These are phyloP conservation scores for Cornus controversa DNA, from an alignment of 148 eudicot genomes.

Conservation along the genomic window DNA sequence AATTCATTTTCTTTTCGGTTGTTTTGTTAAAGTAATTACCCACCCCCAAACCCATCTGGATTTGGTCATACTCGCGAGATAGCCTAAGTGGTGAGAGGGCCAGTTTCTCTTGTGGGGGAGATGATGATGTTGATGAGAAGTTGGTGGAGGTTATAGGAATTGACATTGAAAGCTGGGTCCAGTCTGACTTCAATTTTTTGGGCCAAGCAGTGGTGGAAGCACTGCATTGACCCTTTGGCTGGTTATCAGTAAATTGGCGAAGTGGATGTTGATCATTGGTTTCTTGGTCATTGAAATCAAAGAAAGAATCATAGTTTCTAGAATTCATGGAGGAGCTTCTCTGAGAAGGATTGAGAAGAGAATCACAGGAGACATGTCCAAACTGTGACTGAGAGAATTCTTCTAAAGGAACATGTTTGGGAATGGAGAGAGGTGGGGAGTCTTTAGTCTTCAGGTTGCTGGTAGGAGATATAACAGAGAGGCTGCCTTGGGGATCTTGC, in stretches of 20 bases:
- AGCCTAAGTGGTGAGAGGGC: slow-evolving; percentile 42
- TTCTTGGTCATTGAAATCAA: slow-evolving; percentile 44
- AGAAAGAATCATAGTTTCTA: slow-evolving; percentile 35
- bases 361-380: slow-evolving; percentile 58
- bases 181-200: slow-evolving; percentile 66
- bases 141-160: slow-evolving; percentile 53
- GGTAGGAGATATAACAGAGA: slow-evolving; percentile 38
- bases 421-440: slow-evolving; percentile 37
- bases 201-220: slow-evolving; percentile 47
- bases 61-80: slow-evolving; percentile 45
- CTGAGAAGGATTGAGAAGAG: slow-evolving; percentile 56
- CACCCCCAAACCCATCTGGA: slow-evolving; percentile 43
- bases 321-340: slow-evolving; percentile 38
- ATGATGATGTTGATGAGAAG: slow-evolving; percentile 52
- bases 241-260: slow-evolving; percentile 42
- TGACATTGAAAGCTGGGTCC: slow-evolving; percentile 91
- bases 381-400: slow-evolving; percentile 49
- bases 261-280: slow-evolving; percentile 34
- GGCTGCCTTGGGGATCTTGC: slow-evolving; percentile 42
- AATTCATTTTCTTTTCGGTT: slow-evolving; percentile 33
- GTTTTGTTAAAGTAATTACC: slow-evolving; percentile 26
- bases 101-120: slow-evolving; percentile 48
- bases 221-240: slow-evolving; percentile 54
- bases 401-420: slow-evolving; percentile 19
- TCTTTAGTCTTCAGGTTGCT: slow-evolving; percentile 46